These are phyloP conservation scores for Tetraselmis striata DNA, from an alignment of 139 green algal species.

Conservation along the genomic window DNA sequence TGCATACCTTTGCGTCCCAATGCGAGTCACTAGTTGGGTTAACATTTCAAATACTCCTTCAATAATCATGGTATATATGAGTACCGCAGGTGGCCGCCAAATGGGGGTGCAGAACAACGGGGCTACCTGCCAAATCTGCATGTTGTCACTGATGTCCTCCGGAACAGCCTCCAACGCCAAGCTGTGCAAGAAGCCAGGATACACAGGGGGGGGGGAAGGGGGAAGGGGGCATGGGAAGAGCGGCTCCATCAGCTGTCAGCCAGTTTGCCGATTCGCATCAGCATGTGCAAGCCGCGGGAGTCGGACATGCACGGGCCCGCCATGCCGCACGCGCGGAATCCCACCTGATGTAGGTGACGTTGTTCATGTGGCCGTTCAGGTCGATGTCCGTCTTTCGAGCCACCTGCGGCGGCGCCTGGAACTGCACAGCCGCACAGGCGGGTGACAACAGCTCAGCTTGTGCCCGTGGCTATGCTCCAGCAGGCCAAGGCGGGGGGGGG, in stretches of 20 bases:
- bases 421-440: slow-evolving; percentile 16
- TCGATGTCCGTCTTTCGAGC: slow-evolving; percentile 84
- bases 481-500: too few species aligned
- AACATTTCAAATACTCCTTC: neutral
- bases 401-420: slow-evolving; percentile 39
- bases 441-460: too few species aligned
- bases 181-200: too few species aligned
- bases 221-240: too few species aligned
- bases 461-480: too few species aligned
- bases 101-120: neutral
- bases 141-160: slow-evolving; percentile 48
- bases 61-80: neutral
- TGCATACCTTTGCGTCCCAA: neutral
- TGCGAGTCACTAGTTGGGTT: neutral
- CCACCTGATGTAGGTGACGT: slow-evolving; percentile 91
- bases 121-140: slow-evolving; percentile 55
- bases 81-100: too few species aligned
- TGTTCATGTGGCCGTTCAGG: slow-evolving; percentile 99
- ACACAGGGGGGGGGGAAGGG: too few species aligned
- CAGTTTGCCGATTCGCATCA: too few species aligned
- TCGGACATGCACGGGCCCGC: too few species aligned
- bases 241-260: too few species aligned
- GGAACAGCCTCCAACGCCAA: slow-evolving; percentile 87
- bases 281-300: too few species aligned
- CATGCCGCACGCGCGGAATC: too few species aligned